Conservation (phyloP, 2,329 filamentous ascomycete genomes). For the Pseudogymnoascus sp. region DNA sequence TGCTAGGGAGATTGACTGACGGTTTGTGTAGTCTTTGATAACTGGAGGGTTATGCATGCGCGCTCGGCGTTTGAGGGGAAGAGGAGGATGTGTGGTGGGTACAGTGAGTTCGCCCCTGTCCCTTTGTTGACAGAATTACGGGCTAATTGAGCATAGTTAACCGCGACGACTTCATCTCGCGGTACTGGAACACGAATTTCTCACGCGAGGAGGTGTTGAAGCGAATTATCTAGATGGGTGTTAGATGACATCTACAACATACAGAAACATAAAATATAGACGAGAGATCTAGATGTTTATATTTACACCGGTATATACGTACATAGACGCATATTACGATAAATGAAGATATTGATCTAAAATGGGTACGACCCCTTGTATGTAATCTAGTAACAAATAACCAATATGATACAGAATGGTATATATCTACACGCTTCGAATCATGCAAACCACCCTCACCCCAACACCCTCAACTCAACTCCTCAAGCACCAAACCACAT, state of each 20-base stretch:
- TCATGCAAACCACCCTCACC: not conserved
- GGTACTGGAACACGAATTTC: constrained; percentile 64
- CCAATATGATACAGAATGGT: not conserved
- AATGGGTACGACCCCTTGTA: not conserved
- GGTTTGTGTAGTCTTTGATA: constrained; percentile 67
- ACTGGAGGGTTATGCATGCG: constrained; percentile 90
- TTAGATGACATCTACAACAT: not conserved
- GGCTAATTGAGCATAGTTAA: too few species aligned
- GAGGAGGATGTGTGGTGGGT: constrained; percentile 82
- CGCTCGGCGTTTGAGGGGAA: constrained; percentile 74
- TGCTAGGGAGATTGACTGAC: constrained; percentile 53
- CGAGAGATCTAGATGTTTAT: not conserved
- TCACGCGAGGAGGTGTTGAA: constrained; percentile 22
- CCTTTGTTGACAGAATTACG: too few species aligned
- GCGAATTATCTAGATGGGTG: constrained; percentile 19
- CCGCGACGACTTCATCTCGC: constrained; percentile 71
- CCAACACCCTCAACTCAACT: not conserved
- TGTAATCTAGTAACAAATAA: not conserved
- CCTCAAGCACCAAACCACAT: not conserved
- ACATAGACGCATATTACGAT: not conserved
- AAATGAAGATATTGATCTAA: not conserved
- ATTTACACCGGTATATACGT: not conserved
- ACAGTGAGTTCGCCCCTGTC: too few species aligned
- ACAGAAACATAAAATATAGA: not conserved
- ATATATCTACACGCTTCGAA: not conserved